Conservation (phyloP, 2,329 filamentous ascomycete genomes). For the Aspergillus quadricinctus region DNA sequence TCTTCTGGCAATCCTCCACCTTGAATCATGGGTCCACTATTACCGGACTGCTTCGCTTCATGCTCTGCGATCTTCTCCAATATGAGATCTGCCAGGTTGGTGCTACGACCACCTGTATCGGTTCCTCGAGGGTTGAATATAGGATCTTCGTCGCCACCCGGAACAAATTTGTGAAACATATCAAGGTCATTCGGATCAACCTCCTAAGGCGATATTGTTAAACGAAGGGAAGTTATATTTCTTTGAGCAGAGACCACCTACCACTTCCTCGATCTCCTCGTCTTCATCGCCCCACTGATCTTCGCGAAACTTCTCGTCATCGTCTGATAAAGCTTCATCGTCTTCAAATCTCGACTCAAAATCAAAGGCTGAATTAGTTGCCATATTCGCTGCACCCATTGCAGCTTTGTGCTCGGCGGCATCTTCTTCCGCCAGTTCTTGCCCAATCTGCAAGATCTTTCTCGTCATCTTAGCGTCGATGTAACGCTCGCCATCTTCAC, state of each 20-base stretch:
- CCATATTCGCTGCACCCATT: constrained; percentile 37
- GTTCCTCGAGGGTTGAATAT: constrained; percentile 58
- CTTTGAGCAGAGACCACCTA: constrained; percentile 19
- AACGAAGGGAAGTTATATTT: neutral
- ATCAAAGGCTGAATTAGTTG: constrained; percentile 64
- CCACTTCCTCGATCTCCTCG: constrained; percentile 54
- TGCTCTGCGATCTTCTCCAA: constrained; percentile 90
- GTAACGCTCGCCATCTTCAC: constrained; percentile 62
- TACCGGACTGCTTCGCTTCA: constrained; percentile 62
- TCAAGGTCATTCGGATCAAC: constrained; percentile 85
- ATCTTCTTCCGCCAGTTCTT: constrained; percentile 83
- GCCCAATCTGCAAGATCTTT: constrained; percentile 84
- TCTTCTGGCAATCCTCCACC: constrained; percentile 65
- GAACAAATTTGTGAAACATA: constrained; percentile 86
- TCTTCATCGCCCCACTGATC: constrained; percentile 79
- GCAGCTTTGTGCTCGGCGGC: constrained; percentile 45
- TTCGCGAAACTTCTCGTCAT: constrained; percentile 51
- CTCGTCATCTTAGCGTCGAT: constrained; percentile 84
- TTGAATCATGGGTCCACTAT: constrained; percentile 40
- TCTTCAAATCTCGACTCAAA: constrained; percentile 72
- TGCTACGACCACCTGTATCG: constrained; percentile 51
- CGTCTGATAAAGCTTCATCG: constrained; percentile 45
- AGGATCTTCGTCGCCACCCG: constrained; percentile 66
- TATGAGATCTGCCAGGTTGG: constrained; percentile 89
- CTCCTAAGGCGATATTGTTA: constrained; percentile 48